A percentile compares a stretch with the other conserved stretches of the same genome.
phyloP scores from a whole-genome alignment of 1,284 basidiomycete genomes.

The Trichosporon ovoides region DNA sequence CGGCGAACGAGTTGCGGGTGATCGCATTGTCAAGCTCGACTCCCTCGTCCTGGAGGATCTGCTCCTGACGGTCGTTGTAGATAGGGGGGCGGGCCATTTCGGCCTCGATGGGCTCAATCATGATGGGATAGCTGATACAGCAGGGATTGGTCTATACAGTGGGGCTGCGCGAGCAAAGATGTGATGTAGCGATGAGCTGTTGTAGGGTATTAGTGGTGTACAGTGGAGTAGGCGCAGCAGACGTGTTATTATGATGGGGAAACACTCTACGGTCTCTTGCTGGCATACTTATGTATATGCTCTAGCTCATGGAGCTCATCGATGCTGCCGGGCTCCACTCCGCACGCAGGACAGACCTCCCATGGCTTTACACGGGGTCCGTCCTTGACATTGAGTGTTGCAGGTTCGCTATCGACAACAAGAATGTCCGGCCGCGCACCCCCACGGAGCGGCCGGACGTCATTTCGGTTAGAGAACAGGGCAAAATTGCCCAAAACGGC shows the following conservation, averaged over 20 bases:
- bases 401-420: not conserved
- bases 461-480: not conserved
- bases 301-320: not conserved
- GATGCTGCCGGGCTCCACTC: not conserved
- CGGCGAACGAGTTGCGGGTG: not conserved
- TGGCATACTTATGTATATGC: not conserved
- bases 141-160: not conserved
- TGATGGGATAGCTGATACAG: constrained; percentile 11
- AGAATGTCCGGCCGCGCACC: constrained; percentile 1
- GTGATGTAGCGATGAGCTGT: not conserved
- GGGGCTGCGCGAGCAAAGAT: not conserved
- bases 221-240: not conserved
- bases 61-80: constrained; percentile 29
- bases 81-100: constrained; percentile 38
- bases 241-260: not conserved
- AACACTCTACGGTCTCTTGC: not conserved
- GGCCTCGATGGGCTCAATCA: constrained; percentile 39
- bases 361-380: constrained; percentile 3
- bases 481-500: not conserved
- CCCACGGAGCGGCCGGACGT: not conserved
- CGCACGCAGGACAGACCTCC: not conserved
- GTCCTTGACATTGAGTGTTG: not conserved
- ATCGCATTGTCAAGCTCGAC: constrained; percentile 20
- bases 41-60: constrained; percentile 23
- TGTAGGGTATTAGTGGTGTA: not conserved